Evolutionary conservation across 2,329 filamentous ascomycete species (phyloP).

Genomic region (Ophiostoma triangulosporum): DNA sequence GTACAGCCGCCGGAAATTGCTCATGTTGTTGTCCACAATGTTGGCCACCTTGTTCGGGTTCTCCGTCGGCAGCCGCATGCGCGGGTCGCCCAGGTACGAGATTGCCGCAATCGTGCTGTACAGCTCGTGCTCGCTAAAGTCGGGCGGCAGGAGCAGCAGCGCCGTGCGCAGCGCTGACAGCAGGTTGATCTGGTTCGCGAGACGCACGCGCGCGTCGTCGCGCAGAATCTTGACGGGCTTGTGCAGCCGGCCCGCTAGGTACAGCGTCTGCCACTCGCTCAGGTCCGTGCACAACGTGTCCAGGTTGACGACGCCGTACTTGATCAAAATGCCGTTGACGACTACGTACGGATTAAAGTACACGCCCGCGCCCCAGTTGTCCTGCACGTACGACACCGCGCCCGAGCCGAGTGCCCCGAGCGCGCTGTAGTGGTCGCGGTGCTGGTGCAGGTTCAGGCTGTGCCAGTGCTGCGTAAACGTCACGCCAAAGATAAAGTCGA

Average conservation of each 20-base stretch:
- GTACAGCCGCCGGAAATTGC: conserved; percentile 85
- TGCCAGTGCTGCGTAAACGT: conserved; percentile 95
- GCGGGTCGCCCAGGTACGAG: conserved; percentile 90
- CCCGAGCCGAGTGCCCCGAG: conserved; percentile 74
- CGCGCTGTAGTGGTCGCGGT: conserved; percentile 84
- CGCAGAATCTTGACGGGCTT: conserved; percentile 97
- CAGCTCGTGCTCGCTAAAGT: conserved; percentile 75
- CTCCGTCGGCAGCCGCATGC: conserved; percentile 82
- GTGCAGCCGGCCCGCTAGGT: conserved; percentile 89
- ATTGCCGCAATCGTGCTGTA: conserved; percentile 87
- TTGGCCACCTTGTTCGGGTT: conserved; percentile 87
- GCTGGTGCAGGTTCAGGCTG: conserved; percentile 75
- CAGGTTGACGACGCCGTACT: conserved; percentile 93
- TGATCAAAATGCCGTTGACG: conserved; percentile 89
- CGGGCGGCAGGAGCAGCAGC: conserved; percentile 67
- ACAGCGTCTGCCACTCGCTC: conserved; percentile 83
- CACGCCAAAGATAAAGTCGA: conserved; percentile 96
- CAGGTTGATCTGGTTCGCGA: conserved; percentile 92
- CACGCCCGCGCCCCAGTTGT: conserved; percentile 79
- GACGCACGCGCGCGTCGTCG: conserved; percentile 80
- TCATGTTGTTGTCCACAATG: conserved; percentile 82
- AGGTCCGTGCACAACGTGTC: conserved; percentile 80
- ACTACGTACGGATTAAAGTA: conserved; percentile 97
- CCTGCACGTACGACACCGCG: conserved; percentile 72
- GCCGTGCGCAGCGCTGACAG: conserved; percentile 84